Conservation (phyloP, 495 filamentous ascomycete species). For the Penicillium mononematosum region DNA sequence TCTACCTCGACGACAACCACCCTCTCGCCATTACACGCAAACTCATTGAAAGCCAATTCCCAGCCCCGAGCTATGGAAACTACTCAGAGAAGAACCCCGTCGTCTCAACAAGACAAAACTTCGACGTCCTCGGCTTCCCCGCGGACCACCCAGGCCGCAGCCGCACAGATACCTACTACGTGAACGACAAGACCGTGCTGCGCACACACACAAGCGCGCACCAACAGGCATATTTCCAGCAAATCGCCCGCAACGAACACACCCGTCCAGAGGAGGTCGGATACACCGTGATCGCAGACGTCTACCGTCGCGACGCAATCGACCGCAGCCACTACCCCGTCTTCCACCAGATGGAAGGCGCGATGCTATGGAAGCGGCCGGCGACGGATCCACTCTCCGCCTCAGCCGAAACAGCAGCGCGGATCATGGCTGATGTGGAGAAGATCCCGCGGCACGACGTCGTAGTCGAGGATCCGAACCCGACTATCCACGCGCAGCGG, state of each 20-base stretch:
- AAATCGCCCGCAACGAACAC: conserved; percentile 41
- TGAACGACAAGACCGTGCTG: conserved; percentile 80
- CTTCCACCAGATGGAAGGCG: conserved; percentile 99
- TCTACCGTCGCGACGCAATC: conserved; percentile 92
- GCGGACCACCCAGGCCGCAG: conserved; percentile 84
- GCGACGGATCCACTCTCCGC: conserved; percentile 55
- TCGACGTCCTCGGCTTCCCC: conserved; percentile 91
- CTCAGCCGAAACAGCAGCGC: conserved; percentile 36
- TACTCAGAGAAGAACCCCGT: conserved; percentile 79
- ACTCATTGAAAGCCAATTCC: conserved; percentile 89
- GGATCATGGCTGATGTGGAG: conserved; percentile 63
- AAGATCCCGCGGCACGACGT: conserved; percentile 68
- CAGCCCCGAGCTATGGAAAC: conserved; percentile 65
- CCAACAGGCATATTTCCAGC: conserved; percentile 80
- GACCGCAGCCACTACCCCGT: conserved; percentile 93
- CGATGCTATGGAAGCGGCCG: conserved; percentile 81
- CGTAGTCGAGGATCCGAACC: conserved; percentile 80
- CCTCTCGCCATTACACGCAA: conserved; percentile 86
- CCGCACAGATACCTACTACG: conserved; percentile 91
- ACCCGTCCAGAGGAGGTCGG: conserved; percentile 65
- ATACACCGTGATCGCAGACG: conserved; percentile 90
- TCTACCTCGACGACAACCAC: conserved; percentile 86
- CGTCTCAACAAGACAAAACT: conserved; percentile 85
- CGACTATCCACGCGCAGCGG: conserved; percentile 69
- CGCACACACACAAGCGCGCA: conserved; percentile 94